Percentiles rank a stretch among this genome's conserved stretches.
phyloP scores from a whole-genome alignment of 768 basidiomycete genomes.

The Termitomyces sp. region DNA sequence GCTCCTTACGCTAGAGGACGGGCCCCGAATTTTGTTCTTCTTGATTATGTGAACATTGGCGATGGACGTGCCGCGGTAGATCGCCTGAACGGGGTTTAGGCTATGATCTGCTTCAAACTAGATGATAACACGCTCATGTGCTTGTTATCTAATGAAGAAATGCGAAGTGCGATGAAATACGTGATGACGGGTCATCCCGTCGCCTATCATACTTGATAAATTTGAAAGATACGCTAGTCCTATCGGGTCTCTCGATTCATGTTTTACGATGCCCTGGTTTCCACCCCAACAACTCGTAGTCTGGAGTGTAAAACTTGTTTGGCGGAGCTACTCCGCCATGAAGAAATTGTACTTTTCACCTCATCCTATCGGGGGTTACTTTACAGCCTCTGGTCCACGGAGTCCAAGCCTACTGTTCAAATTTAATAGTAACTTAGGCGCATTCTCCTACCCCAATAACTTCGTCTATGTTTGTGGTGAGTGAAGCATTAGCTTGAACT shows the following conservation, averaged over 20 bases:
- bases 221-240: neutral
- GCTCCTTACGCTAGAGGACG: slow-evolving; percentile 30
- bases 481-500: too few relatives aligned
- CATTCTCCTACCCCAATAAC: too few relatives aligned
- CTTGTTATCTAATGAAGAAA: neutral
- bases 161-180: neutral
- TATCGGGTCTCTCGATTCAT: neutral
- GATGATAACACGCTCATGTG: neutral
- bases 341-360: neutral
- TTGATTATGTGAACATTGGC: slow-evolving; percentile 43
- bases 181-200: neutral
- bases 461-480: too few relatives aligned
- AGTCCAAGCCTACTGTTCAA: too few relatives aligned
- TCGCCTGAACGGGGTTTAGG: slow-evolving; percentile 27
- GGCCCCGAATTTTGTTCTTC: slow-evolving; percentile 41
- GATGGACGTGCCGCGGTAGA: slow-evolving; percentile 32
- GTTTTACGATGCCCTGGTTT: neutral
- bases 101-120: neutral
- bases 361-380: neutral
- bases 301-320: too few relatives aligned
- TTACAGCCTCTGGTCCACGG: neutral
- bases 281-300: neutral
- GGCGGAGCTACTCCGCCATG: neutral
- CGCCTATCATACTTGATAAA: neutral
- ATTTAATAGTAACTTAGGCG: too few relatives aligned